Evolutionary conservation across 73 alveolate genomes (phyloP), one percentile per base, ranked within the genome.

Genomic region (Halteria grandinella): DNA sequence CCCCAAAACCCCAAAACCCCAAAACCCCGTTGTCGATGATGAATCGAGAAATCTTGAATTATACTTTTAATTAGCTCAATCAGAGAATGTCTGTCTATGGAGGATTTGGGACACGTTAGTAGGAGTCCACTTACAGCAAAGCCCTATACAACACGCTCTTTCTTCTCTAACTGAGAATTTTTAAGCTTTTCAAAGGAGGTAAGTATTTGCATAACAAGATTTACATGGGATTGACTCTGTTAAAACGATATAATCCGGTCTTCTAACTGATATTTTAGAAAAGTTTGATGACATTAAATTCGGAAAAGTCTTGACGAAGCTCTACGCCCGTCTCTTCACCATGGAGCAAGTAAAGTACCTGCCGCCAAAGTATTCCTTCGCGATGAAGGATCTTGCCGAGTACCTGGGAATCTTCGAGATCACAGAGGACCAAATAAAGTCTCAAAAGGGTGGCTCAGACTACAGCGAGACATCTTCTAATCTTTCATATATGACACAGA

Each of bases 81-180:
- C n/a, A n/a, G n/a, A n/a, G n/a, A 73, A 77, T 77, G 88, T 77
- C 88, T 17, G 62, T 77, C 32, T 77, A 77, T 44, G 33, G 58
- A 45, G 88, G 88, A 12, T 77, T 77, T 32, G 60, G 88, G 21
- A 77, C 88, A 2, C 45, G 88, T 10, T 17, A 18, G 10, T 44
- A 77, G 39, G 88, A 77, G 36, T 17, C 74, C 7, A 41, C 21
- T 10, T 77, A 77, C 37, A 77, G 49, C 37, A 77, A 77, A 48
- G 52, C 74, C 14, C 72, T 77, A 0, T 77, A 60, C 25, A 40
- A 77, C 32, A 44, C 58, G 28, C 18, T 77, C 0, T 55, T 51
- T 41, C 40, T 77, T 10, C 51, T 77, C n/a, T 62, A 77, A 32
- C 23, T 62, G 7, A 29, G 71, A 18, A 62, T 77, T 36, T 60